Base-by-base conservation (phyloP, 805 yeast genomes). In the Starmerella powellii region DNA sequence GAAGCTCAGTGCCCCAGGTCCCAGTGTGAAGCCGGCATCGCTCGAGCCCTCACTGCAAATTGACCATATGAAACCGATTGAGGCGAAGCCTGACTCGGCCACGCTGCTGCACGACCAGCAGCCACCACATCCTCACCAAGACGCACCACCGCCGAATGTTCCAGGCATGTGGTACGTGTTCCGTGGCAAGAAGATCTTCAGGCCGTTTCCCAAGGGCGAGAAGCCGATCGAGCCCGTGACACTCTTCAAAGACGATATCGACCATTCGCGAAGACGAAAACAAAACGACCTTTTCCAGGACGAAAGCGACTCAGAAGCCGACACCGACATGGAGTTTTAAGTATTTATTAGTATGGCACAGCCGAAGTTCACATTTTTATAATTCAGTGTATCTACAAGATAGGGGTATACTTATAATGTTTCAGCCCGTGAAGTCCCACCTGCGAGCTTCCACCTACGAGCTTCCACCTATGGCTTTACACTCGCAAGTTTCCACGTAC, bases 91-190 rank as follows among this genome's bases (percentile, higher is more conserved):
- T 6, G 18, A 28, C 34, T 32, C 31, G 30, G 30, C n/a, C n/a
- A n/a, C n/a, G n/a, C n/a, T n/a, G n/a, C n/a, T n/a, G n/a, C n/a
- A n/a, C n/a, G 19, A 19, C 15, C 19, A n/a, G 35, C 34, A 15
- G 21, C 38, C 16, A 6, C 16, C 31, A 12, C 53, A 50, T 26
- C 54, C 53, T 4, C 54, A 47, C 38, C 45, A 30, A 30, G 47
- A 37, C n/a, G 42, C 29, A 21, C 53, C 53, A 4, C 50, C 52
- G 10, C 54, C 54, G n/a, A 31, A 48, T 26, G 53, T 51, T 13
- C 54, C 54, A 6, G 66, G 66, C 11, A 56, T 63, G 59, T 58
- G 62, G 64, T 63, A 58, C 47, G 59, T 54, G 15, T 62, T 63
- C 42, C 51, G 66, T 11, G 66, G 66, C 23, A 62, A 60, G 45